Evolutionary conservation across 257 asterid species (phyloP), one percentile per base, ranked within the genome.

Genomic region (Gentiana macrophylla): DNA sequence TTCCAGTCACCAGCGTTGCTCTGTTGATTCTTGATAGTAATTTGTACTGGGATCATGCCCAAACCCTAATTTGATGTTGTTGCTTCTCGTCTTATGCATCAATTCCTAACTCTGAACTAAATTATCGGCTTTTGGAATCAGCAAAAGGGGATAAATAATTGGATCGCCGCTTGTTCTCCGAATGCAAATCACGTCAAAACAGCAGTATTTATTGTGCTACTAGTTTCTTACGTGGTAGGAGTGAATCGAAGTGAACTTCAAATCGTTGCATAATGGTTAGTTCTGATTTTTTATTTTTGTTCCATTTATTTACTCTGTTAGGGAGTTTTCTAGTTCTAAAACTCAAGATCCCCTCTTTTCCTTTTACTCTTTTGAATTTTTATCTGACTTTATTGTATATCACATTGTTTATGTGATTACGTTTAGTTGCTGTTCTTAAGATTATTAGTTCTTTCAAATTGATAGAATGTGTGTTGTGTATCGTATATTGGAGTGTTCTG

Each of bases 231-330:
- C 5, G 47, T 45, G 32, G 46, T 47, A 24, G 43, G 54, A 53
- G 33, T 53, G 38, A 49, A 49, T 57, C 34, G 64, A 33, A 48
- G 57, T 47, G 65, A 45, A 8, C 53, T 55, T 59, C 11, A 35
- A 36, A 44, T 47, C n/a, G 48, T 53, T 37, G 12, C 32, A 59
- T 44, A 48, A 66, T 66, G 71, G 71, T 66, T 11, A 53, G 71
- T 60, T 59, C 33, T 60, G 54, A 35, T 50, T 15, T 66, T 34
- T 12, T 45, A 9, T 41, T 41, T 41, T 10, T 10, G 8, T 44
- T 62, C 13, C 11, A 3, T 44, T 44, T n/a, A 52, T 6, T 60
- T 4, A 6, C 35, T 49, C 38, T 64, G 35, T 37, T 32, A 49
- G 49, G 11, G 9, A 41, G 46, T 57, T 32, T 57, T 37, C 13